Percentiles rank a stretch among this genome's conserved stretches.
Evolutionary conservation across 495 filamentous ascomycete species (phyloP).

Genomic region (Xylaria curta): DNA sequence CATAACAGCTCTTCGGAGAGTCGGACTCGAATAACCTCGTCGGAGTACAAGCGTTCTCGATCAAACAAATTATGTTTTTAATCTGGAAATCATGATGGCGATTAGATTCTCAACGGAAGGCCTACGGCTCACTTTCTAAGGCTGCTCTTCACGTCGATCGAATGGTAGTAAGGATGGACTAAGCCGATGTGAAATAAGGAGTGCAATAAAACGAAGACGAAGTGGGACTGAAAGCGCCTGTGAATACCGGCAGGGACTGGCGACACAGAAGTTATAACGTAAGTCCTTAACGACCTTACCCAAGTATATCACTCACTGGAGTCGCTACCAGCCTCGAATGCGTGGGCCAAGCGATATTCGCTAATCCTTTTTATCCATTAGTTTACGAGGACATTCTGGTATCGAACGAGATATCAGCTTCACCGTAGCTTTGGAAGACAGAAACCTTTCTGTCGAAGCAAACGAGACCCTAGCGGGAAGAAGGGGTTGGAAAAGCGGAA

Average conservation of each 20-base stretch:
- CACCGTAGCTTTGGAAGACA: not conserved
- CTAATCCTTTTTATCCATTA: not conserved
- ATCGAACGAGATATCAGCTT: not conserved
- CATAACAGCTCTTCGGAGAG: not conserved
- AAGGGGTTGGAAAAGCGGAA: not conserved
- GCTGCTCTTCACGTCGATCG: not conserved
- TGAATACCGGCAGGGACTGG: not conserved
- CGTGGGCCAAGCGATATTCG: not conserved
- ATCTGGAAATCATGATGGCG: not conserved
- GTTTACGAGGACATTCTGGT: not conserved
- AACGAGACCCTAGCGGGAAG: not conserved
- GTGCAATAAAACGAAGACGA: slow-evolving; percentile 15
- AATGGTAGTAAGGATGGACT: not conserved
- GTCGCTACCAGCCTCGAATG: not conserved
- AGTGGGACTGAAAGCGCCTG: slow-evolving; percentile 12
- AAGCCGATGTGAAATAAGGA: slow-evolving; percentile 1
- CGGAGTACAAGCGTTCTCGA: not conserved
- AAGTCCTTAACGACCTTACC: not conserved
- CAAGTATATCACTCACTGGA: not conserved
- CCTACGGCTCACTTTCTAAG: not conserved
- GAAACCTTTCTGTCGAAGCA: not conserved
- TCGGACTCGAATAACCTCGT: not conserved
- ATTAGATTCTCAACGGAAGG: not conserved
- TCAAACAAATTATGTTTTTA: not conserved
- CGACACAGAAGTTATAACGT: not conserved